Conservation (phyloP, 2,329 filamentous ascomycete genomes). For the Monosporascus sp. region DNA sequence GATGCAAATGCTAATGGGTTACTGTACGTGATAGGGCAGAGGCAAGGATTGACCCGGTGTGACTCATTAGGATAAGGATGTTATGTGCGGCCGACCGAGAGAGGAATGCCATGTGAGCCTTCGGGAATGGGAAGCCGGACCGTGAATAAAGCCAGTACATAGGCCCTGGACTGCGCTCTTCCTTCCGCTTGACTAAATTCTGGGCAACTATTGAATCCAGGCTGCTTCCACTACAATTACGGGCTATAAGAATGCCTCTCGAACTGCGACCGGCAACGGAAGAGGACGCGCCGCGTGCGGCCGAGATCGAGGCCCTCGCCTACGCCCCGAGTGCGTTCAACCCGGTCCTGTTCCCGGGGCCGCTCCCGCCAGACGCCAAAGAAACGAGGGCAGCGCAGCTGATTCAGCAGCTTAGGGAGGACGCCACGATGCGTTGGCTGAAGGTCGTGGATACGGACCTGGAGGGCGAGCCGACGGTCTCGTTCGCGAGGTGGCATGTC, state of each 20-base stretch:
- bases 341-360: conserved; percentile 28
- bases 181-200: no score
- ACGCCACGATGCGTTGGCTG: conserved; percentile 21
- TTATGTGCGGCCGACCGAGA: no score
- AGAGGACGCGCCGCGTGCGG: conserved; percentile 30
- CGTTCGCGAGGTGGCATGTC: conserved; percentile 28
- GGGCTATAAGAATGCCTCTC: conserved; percentile 29
- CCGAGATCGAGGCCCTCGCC: conserved; percentile 32
- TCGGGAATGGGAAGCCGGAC: neutral
- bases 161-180: no score
- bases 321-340: conserved; percentile 28
- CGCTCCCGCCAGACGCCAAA: conserved; percentile 19
- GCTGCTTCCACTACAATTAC: no score
- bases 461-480: conserved; percentile 23
- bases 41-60: neutral
- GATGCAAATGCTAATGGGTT: no score
- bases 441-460: conserved; percentile 30
- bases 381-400: conserved; percentile 18
- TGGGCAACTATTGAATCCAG: no score
- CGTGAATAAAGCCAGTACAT: no score
- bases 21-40: no score
- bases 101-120: neutral
- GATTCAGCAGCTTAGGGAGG: conserved; percentile 13
- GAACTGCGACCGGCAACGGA: conserved; percentile 28
- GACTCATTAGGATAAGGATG: neutral